phyloP scores from a whole-genome alignment of 192 early-diverging fungal species.

The Umbelopsis vinacea region DNA sequence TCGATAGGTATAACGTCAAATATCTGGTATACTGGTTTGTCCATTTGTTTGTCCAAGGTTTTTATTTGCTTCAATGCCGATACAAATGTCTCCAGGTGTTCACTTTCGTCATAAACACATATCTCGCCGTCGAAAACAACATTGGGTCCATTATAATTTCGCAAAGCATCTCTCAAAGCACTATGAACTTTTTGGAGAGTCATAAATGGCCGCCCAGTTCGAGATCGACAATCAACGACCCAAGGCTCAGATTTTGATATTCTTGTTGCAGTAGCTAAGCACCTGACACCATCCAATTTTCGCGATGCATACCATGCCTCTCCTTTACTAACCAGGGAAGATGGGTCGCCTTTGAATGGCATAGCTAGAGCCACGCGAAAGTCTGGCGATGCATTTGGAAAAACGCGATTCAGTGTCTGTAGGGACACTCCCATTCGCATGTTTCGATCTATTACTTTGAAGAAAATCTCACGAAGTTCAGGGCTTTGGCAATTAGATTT shows the following conservation, averaged over 20 bases:
- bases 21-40: constrained; percentile 45
- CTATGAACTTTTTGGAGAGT: constrained; percentile 30
- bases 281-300: constrained; percentile 58
- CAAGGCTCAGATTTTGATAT: neutral
- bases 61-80: constrained; percentile 32
- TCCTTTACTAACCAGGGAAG: neutral
- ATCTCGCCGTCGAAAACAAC: constrained; percentile 56
- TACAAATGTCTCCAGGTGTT: constrained; percentile 29
- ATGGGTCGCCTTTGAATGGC: neutral
- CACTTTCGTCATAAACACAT: constrained; percentile 42
- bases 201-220: constrained; percentile 43
- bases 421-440: constrained; percentile 39
- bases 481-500: constrained; percentile 18
- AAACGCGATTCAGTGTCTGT: constrained; percentile 16
- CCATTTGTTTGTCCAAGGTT: constrained; percentile 19
- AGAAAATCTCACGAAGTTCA: constrained; percentile 31
- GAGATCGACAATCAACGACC: constrained; percentile 41
- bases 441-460: constrained; percentile 39
- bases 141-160: neutral
- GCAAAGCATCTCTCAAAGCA: neutral
- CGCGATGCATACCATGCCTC: constrained; percentile 48
- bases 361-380: constrained; percentile 35
- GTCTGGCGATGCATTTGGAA: constrained; percentile 18
- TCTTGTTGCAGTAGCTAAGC: constrained; percentile 42
- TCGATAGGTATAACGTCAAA: constrained; percentile 49